phyloP scores from a whole-genome alignment of 768 basidiomycete species.

The Mycena leptocephala region DNA sequence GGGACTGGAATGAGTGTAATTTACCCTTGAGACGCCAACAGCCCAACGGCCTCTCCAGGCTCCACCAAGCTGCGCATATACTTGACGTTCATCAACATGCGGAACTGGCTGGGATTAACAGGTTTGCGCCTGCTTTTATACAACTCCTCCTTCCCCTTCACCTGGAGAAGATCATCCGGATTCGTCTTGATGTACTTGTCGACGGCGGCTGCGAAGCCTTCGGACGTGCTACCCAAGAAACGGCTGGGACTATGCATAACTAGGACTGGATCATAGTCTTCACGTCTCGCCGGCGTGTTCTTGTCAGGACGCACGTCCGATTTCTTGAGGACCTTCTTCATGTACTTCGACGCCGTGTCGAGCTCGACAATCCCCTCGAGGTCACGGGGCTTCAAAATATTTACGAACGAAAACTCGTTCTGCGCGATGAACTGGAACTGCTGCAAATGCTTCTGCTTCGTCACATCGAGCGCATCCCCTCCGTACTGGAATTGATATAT shows the following conservation, averaged over 20 bases:
- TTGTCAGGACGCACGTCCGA: slow-evolving; percentile 63
- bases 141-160: slow-evolving; percentile 51
- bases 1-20: slow-evolving; percentile 40
- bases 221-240: slow-evolving; percentile 92
- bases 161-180: slow-evolving; percentile 64
- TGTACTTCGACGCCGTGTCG: slow-evolving; percentile 79
- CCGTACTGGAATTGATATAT: slow-evolving; percentile 98
- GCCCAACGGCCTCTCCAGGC: slow-evolving; percentile 98
- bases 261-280: slow-evolving; percentile 80
- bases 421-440: slow-evolving; percentile 95
- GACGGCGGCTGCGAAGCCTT: slow-evolving; percentile 88
- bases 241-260: slow-evolving; percentile 84
- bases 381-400: slow-evolving; percentile 75
- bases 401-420: slow-evolving; percentile 87
- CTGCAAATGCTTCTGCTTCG: slow-evolving; percentile 95
- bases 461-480: slow-evolving; percentile 96
- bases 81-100: slow-evolving; percentile 89
- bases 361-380: slow-evolving; percentile 74
- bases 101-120: slow-evolving; percentile 75
- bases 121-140: slow-evolving; percentile 64
- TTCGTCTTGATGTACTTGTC: slow-evolving; percentile 86
- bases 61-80: slow-evolving; percentile 96
- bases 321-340: slow-evolving; percentile 93
- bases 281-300: slow-evolving; percentile 64
- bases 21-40: slow-evolving; percentile 97